phyloP scores from a whole-genome alignment of 352 stramenopile genomes.

The Globisporangium radiosum region DNA sequence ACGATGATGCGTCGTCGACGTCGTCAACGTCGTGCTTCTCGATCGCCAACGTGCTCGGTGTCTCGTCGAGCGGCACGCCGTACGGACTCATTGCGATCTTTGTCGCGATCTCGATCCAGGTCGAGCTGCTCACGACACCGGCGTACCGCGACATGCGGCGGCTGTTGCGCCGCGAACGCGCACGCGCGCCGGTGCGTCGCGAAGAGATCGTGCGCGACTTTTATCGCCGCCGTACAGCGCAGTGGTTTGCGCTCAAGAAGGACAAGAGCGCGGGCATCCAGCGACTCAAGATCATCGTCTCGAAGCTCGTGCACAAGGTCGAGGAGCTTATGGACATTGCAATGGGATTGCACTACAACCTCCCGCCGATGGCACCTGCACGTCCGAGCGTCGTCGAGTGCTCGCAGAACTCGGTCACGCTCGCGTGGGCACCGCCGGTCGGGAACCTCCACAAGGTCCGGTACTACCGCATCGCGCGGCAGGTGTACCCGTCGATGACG shows the following conservation, averaged over 20 bases:
- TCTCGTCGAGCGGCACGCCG: slow-evolving; percentile 43
- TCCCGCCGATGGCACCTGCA: slow-evolving; percentile 70
- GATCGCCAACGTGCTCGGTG: slow-evolving; percentile 56
- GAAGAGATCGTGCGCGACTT: slow-evolving; percentile 62
- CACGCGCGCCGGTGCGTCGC: slow-evolving; percentile 35
- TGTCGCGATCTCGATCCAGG: slow-evolving; percentile 79
- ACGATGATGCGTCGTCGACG: slow-evolving; percentile 6
- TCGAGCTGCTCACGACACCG: slow-evolving; percentile 55
- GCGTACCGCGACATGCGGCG: slow-evolving; percentile 56
- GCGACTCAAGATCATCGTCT: slow-evolving; percentile 83
- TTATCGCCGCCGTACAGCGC: slow-evolving; percentile 55
- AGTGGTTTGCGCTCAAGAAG: slow-evolving; percentile 77
- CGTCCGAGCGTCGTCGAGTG: slow-evolving; percentile 47
- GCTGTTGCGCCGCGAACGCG: slow-evolving; percentile 42
- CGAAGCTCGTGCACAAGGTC: slow-evolving; percentile 83
- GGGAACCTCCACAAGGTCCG: slow-evolving; percentile 73
- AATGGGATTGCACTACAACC: slow-evolving; percentile 74
- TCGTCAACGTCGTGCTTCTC: slow-evolving; percentile 49
- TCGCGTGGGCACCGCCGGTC: slow-evolving; percentile 60
- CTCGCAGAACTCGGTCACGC: slow-evolving; percentile 69
- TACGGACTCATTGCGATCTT: slow-evolving; percentile 75
- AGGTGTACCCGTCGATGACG: slow-evolving; percentile 76
- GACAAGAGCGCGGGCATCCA: slow-evolving; percentile 80
- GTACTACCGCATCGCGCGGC: slow-evolving; percentile 74
- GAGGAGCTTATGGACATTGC: slow-evolving; percentile 88